phyloP scores from a whole-genome alignment of 2,329 filamentous ascomycete species.

The Thielaviopsis ethacetica region DNA sequence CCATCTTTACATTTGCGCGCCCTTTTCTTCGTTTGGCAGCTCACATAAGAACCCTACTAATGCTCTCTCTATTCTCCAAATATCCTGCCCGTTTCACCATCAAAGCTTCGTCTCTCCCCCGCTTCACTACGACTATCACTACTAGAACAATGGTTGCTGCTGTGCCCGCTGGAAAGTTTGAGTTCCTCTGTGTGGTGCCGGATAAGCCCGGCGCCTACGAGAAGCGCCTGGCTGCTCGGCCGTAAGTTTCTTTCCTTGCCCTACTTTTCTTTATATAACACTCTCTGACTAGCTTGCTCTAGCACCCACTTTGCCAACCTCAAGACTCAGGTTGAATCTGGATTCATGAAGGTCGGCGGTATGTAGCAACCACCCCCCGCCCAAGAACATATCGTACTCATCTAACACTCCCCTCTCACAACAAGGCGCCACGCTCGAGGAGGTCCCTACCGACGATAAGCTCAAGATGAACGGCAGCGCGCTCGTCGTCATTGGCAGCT shows the following conservation, averaged over 20 bases:
- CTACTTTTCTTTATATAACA: not conserved
- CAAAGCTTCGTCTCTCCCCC: not conserved
- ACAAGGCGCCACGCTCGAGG: slow-evolving; percentile 53
- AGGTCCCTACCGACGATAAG: slow-evolving; percentile 45
- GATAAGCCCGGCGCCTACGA: slow-evolving; percentile 44
- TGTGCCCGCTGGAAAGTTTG: slow-evolving; percentile 26
- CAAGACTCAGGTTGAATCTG: slow-evolving; percentile 33
- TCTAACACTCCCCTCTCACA: too few relatives aligned
- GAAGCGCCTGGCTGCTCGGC: slow-evolving; percentile 45
- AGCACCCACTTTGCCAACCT: slow-evolving; percentile 39
- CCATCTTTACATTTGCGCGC: too few relatives aligned
- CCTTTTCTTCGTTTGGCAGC: not conserved
- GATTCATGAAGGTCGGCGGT: slow-evolving; percentile 50
- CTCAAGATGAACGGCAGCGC: slow-evolving; percentile 60
- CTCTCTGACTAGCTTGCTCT: not conserved
- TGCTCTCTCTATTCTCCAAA: not conserved
- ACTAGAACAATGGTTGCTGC: slow-evolving; percentile 18
- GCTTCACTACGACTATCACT: not conserved
- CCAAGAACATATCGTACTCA: not conserved
- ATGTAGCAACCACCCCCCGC: slow-evolving; percentile 15
- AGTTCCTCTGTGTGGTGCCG: slow-evolving; percentile 54
- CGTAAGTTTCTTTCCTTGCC: slow-evolving; percentile 25
- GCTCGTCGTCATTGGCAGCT: slow-evolving; percentile 49
- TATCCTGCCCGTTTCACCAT: not conserved
- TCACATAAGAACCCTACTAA: not conserved